A percentile compares a stretch with the other conserved stretches of the same genome.
These are phyloP conservation scores for Paramarasmius palmivorus DNA, from an alignment of 1,284 basidiomycete species.

Conservation along the genomic window DNA sequence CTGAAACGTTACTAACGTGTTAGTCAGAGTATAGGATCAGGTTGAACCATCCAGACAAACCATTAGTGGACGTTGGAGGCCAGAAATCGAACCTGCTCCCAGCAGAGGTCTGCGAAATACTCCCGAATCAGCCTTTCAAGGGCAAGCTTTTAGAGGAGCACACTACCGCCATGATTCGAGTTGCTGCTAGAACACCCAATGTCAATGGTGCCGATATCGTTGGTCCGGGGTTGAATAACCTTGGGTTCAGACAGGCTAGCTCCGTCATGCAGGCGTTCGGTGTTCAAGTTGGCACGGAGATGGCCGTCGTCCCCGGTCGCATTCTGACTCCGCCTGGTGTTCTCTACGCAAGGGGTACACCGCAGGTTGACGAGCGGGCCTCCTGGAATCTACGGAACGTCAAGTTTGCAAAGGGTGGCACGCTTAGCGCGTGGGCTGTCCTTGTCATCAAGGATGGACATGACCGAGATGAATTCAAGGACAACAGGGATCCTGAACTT, in stretches of 20 bases:
- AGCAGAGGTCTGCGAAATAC: slow-evolving; percentile 69
- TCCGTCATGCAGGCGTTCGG: slow-evolving; percentile 56
- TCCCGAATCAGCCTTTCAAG: slow-evolving; percentile 68
- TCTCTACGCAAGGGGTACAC: slow-evolving; percentile 49
- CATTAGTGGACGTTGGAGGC: slow-evolving; percentile 64
- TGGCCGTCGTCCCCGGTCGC: slow-evolving; percentile 74
- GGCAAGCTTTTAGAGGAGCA: slow-evolving; percentile 70
- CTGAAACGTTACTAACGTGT: too few relatives aligned
- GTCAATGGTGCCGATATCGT: slow-evolving; percentile 63
- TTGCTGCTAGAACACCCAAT: slow-evolving; percentile 68
- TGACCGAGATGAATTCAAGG: slow-evolving; percentile 43
- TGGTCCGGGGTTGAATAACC: slow-evolving; percentile 52
- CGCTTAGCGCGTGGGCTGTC: slow-evolving; percentile 60
- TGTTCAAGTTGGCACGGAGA: slow-evolving; percentile 57
- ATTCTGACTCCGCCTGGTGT: slow-evolving; percentile 61
- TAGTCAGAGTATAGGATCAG: slow-evolving; percentile 57
- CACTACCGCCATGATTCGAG: slow-evolving; percentile 66
- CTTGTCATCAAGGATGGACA: slow-evolving; percentile 62
- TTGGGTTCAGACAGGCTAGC: slow-evolving; percentile 55
- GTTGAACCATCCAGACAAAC: slow-evolving; percentile 50
- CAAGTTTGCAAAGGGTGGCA: slow-evolving; percentile 57
- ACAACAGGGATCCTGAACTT: slow-evolving; percentile 49
- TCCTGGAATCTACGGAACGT: slow-evolving; percentile 72
- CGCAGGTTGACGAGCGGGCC: slow-evolving; percentile 56
- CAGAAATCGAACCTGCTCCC: slow-evolving; percentile 57